Evolutionary conservation across 2,329 filamentous ascomycete species (phyloP), one percentile per base, ranked within the genome.

Genomic region (Shiraia bambusicola): DNA sequence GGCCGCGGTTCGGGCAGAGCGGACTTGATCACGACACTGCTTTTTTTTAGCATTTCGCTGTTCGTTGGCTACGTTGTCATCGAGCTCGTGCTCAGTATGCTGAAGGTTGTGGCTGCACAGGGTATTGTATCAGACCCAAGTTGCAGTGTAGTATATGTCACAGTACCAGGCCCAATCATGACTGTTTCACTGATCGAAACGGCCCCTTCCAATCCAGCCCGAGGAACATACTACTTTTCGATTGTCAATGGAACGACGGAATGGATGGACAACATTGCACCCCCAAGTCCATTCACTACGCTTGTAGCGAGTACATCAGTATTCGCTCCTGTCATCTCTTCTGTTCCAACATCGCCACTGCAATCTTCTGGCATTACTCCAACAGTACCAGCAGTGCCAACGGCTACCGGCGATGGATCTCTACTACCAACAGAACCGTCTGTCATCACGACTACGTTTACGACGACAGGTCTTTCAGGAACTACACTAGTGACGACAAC

Each of bases 131-230:
- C 56, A 30, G 52, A 52, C 7, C 34, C 48, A 4, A 50, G 58
- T 31, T 67, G 64, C 45, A 66, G 59, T 28, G 34, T 65, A 27
- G 56, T 63, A 39, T 66, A 65, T 30, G 58, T 66, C 24, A 66
- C 62, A 6, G 42, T 66, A 7, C 62, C 63, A 4, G 63, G 61
- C 2, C 59, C 60, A 0, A 57, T 66, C 36, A 58, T 65, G n/a
- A 65, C 62, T 3, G 52, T 66, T 2, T 65, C 63, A 5, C 54
- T 66, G 6, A 55, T 66, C 17, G 54, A 42, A 7, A 49, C 51
- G 7, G 55, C 48, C 1, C 50, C 58, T 4, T 50, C 50, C 2
- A 52, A 63, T 34, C 52, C 59, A 26, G 56, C 51, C 13, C 48
- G 47, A 16, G 62, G 58, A 2, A 64, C 61, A 9, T 67, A 64